Conservation (phyloP, 2,329 filamentous ascomycete species). For the Emergomyces pasteurianus region DNA sequence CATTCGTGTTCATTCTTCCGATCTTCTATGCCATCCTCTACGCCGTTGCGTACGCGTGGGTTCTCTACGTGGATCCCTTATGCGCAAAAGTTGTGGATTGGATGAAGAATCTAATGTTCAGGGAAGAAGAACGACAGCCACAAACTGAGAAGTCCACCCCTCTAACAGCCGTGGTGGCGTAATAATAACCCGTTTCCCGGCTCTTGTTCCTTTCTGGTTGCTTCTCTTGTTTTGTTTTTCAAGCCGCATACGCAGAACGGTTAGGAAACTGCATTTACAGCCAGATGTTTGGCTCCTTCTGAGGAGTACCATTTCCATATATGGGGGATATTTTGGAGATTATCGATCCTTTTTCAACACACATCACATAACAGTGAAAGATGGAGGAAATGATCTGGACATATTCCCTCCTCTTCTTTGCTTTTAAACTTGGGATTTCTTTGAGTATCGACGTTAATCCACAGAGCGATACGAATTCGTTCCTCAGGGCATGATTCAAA, state of each 20-base stretch:
- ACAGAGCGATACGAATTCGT: neutral
- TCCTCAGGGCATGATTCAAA: neutral
- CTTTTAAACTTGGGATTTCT: neutral
- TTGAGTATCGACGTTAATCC: neutral
- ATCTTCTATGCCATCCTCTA: slow-evolving; percentile 11
- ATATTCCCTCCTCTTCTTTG: neutral
- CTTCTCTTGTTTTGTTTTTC: neutral
- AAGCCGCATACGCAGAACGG: neutral
- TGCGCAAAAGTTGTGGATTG: slow-evolving; percentile 9
- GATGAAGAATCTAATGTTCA: slow-evolving; percentile 10
- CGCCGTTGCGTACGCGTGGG: slow-evolving; percentile 9
- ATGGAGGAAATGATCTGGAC: neutral
- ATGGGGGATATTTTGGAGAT: neutral
- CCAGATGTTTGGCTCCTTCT: neutral
- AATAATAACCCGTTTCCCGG: neutral
- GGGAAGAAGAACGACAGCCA: slow-evolving; percentile 6
- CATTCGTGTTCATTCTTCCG: slow-evolving; percentile 11
- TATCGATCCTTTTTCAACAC: neutral
- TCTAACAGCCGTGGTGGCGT: slow-evolving; percentile 3
- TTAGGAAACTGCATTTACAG: neutral
- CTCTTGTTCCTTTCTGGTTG: neutral
- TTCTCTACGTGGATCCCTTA: slow-evolving; percentile 9
- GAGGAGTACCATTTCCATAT: neutral
- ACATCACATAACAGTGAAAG: neutral
- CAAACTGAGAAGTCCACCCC: slow-evolving; percentile 8